A percentile compares a stretch with the other conserved stretches of the same genome.
These are phyloP conservation scores for Ophiorrhiza pumila DNA, from an alignment of 257 asterid genomes.

Conservation along the genomic window DNA sequence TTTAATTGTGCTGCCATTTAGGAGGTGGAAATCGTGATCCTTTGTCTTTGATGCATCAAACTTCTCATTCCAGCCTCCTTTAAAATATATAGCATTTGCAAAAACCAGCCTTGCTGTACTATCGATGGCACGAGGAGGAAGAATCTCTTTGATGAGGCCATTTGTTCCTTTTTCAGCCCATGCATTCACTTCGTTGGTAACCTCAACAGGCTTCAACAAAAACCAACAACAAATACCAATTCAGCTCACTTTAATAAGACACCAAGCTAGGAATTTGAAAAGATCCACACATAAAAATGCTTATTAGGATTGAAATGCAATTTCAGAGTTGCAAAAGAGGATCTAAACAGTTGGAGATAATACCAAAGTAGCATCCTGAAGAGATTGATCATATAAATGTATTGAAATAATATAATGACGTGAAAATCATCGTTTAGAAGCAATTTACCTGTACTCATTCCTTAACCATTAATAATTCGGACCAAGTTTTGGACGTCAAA, in stretches of 20 bases:
- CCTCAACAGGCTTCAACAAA: conserved; percentile 30
- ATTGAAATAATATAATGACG: no score
- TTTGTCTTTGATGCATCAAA: conserved; percentile 24
- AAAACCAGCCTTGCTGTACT: conserved; percentile 23
- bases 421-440: not conserved
- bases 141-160: conserved; percentile 33
- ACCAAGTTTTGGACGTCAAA: not conserved
- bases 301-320: not conserved
- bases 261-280: not conserved
- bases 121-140: conserved; percentile 26
- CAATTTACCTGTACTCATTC: not conserved
- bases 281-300: not conserved
- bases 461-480: not conserved
- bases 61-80: conserved; percentile 32
- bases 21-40: conserved; percentile 28
- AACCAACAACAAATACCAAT: no score
- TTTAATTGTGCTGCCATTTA: conserved; percentile 22
- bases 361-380: not conserved
- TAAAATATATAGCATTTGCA: conserved; percentile 34
- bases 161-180: conserved; percentile 33
- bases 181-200: conserved; percentile 25
- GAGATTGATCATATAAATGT: no score
- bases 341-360: no score
- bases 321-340: not conserved
- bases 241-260: not conserved